phyloP scores from a whole-genome alignment of 2,329 filamentous ascomycete genomes.

The Coniella lustricola region DNA sequence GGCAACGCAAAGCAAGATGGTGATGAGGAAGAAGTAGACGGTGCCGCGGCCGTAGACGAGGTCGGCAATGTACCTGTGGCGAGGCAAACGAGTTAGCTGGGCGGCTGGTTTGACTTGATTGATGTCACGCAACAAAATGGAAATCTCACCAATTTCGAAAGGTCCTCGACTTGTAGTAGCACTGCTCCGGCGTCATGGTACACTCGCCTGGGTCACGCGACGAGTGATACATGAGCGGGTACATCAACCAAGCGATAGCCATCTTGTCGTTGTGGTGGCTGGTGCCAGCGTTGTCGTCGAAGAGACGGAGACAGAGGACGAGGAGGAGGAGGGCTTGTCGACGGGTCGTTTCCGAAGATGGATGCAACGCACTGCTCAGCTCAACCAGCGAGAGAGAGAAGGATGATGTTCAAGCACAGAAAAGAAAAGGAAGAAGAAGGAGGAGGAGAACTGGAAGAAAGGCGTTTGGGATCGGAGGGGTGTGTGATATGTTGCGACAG shows the following conservation, averaged over 20 bases:
- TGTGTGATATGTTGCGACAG: no score
- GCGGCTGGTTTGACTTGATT: neutral
- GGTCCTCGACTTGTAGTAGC: neutral
- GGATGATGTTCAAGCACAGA: neutral
- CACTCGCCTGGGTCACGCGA: slow-evolving; percentile 6
- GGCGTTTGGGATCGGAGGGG: no score
- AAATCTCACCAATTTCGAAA: slow-evolving; percentile 1
- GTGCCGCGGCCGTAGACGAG: slow-evolving; percentile 11
- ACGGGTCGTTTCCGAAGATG: neutral
- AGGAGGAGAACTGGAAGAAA: neutral
- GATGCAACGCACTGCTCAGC: neutral
- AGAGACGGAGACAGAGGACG: neutral
- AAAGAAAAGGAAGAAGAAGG: neutral
- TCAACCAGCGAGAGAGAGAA: neutral
- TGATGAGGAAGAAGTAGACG: slow-evolving; percentile 13
- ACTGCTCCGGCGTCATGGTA: slow-evolving; percentile 1
- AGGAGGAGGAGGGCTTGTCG: no score
- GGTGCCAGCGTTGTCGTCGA: neutral
- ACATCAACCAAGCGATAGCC: slow-evolving; percentile 3
- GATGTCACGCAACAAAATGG: neutral
- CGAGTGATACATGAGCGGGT: slow-evolving; percentile 2
- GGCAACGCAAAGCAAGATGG: slow-evolving; percentile 1
- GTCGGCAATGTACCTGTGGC: slow-evolving; percentile 8
- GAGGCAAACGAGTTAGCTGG: neutral
- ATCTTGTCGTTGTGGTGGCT: neutral